Conservation (phyloP, 2,329 filamentous ascomycete genomes). For the Didymella pomorum region DNA sequence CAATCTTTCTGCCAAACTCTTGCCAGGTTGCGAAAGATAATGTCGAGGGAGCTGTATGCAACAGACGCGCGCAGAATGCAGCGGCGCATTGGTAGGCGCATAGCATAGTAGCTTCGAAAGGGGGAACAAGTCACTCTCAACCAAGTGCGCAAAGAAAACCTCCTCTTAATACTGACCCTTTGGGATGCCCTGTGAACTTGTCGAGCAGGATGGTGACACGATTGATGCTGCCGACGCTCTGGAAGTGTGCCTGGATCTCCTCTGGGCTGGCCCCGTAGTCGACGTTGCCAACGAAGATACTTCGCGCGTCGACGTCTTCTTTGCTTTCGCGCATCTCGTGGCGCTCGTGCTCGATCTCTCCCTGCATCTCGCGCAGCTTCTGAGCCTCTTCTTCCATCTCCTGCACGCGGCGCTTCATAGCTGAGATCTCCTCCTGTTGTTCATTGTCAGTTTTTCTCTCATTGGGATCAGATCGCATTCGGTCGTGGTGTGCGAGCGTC, state of each 20-base stretch:
- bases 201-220: conserved; percentile 96
- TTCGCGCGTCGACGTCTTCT: conserved; percentile 92
- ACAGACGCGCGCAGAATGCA: background rate
- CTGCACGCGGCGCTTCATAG: conserved; percentile 63
- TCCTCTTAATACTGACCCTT: conserved; percentile 76
- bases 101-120: background rate
- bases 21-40: conserved; percentile 64
- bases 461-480: background rate
- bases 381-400: conserved; percentile 67
- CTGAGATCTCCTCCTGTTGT: conserved; percentile 54
- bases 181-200: conserved; percentile 99
- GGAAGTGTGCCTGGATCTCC: conserved; percentile 98
- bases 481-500: background rate
- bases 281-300: conserved; percentile 98
- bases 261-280: conserved; percentile 97
- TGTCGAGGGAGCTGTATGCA: background rate
- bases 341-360: conserved; percentile 79
- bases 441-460: conserved; percentile 16
- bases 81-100: conserved; percentile 16
- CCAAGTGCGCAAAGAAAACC: conserved; percentile 43
- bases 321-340: conserved; percentile 89
- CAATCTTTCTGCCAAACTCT: conserved; percentile 62
- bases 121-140: conserved; percentile 5
- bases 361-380: conserved; percentile 64
- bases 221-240: conserved; percentile 96